A percentile compares a stretch with the other conserved stretches of the same genome.
phyloP scores from a whole-genome alignment of 805 yeast species.

The Candida fluviatilis region DNA sequence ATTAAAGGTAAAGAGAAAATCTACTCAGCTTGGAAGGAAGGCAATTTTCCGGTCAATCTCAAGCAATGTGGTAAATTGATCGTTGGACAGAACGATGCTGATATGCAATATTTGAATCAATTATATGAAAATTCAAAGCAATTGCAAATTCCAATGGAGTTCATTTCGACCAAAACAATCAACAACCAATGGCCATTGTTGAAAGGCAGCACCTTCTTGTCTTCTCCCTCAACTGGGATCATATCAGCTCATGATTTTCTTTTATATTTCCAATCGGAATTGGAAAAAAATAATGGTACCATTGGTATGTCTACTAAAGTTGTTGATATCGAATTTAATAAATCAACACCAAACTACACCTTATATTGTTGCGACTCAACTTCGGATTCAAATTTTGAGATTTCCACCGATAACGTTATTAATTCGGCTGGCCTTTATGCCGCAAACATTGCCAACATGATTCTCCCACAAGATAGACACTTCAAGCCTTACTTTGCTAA shows the following conservation, averaged over 20 bases:
- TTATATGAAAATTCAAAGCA: constrained; percentile 47
- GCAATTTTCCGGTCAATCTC: constrained; percentile 26
- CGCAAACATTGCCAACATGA: constrained; percentile 61
- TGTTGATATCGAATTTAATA: constrained; percentile 27
- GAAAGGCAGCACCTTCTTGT: constrained; percentile 51
- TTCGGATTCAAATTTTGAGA: constrained; percentile 28
- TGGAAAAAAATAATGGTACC: constrained; percentile 61
- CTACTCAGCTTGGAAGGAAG: constrained; percentile 45
- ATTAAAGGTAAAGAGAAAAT: constrained; percentile 69
- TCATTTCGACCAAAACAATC: constrained; percentile 46
- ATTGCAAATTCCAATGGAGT: constrained; percentile 55
- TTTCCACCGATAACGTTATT: constrained; percentile 55
- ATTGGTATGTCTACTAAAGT: constrained; percentile 62
- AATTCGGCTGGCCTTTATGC: constrained; percentile 83
- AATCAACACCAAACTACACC: constrained; percentile 16
- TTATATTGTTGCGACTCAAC: constrained; percentile 23
- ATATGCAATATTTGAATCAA: constrained; percentile 53
- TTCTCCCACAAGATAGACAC: constrained; percentile 61
- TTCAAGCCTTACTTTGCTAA: constrained; percentile 66
- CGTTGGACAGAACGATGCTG: constrained; percentile 72
- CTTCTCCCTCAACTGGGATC: constrained; percentile 83
- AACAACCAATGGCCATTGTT: constrained; percentile 60
- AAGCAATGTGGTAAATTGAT: constrained; percentile 77
- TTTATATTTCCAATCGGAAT: constrained; percentile 49
- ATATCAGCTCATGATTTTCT: constrained; percentile 75